Evolutionary conservation across 164 flowering plant species (phyloP), one percentile per base, ranked within the genome.

Genomic region (Vitis rotundifolia): DNA sequence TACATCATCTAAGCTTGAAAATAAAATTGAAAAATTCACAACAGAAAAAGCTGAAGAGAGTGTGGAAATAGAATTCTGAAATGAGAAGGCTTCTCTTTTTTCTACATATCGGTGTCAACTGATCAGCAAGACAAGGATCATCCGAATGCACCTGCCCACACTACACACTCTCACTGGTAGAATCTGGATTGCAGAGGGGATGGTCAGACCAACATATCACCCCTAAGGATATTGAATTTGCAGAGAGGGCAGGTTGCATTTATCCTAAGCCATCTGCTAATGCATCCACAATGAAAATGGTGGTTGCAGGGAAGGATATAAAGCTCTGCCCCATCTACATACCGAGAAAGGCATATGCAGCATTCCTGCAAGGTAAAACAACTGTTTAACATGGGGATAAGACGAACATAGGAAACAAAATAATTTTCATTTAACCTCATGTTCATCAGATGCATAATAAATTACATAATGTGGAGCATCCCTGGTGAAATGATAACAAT

Each of bases 231-330:
- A 66, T 75, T 78, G 66, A 68, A 75, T 59, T 85, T 85, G 81
- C 89, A 85, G 58, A 85, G 85, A 5, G 89, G 89, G 63, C 89
- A 85, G 15, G 82, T 81, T n/a, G 89, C 89, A 63, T 81, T 83
- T 50, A 83, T 83, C 54, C 73, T 75, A 9, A 85, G 84, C 89
- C 89, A 85, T 67, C 74, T 81, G 73, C 75, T 67, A 63, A 85
- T 80, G 82, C 89, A 85, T 55, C 65, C 66, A 15, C 67, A 61
- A 68, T 85, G 89, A 50, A 85, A 85, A 76, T 81, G 85, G 76
- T 85, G 89, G 64, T 73, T 76, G 76, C 89, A 85, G n/a, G 86
- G 89, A 51, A 85, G 83, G 4, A 66, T 59, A 49, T 72, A 75
- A 12, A 85, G 65, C 61, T 83, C 85, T 0, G 67, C 79, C 51